These are phyloP conservation scores for Cercis canadensis DNA, from an alignment of 306 rosid species.

Conservation along the genomic window DNA sequence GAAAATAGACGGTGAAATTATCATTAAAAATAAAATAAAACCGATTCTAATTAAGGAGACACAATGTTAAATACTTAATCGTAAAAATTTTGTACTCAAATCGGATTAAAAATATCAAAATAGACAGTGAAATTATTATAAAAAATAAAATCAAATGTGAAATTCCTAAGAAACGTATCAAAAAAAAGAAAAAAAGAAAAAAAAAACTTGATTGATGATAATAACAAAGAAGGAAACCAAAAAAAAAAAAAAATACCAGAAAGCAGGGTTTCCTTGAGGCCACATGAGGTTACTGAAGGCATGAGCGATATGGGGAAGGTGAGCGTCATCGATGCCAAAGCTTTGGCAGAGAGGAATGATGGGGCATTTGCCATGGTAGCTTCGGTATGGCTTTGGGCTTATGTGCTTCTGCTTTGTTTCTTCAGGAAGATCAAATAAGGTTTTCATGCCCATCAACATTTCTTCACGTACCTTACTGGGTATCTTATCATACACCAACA, in stretches of 20 bases:
- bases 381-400: conserved; percentile 40
- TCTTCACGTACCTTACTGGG: conserved; percentile 19
- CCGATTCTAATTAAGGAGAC: too few relatives aligned
- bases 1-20: too few relatives aligned
- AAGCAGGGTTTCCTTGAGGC: conserved; percentile 56
- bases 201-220: background rate
- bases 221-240: background rate
- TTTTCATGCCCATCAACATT: conserved; percentile 39
- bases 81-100: too few relatives aligned
- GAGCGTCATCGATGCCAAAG: conserved; percentile 53
- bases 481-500: conserved; percentile 24
- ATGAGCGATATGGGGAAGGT: background rate
- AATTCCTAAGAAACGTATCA: background rate
- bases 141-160: too few relatives aligned
- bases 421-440: conserved; percentile 57
- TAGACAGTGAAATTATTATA: too few relatives aligned
- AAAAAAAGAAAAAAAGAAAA: too few relatives aligned
- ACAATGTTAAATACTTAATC: too few relatives aligned
- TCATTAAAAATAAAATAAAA: too few relatives aligned
- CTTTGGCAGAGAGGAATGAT: conserved; percentile 43
- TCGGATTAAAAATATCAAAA: too few relatives aligned
- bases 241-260: conserved; percentile 42
- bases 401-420: conserved; percentile 50
- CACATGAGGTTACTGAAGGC: conserved; percentile 62
- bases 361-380: conserved; percentile 39